These are phyloP conservation scores for Knoxdaviesia capensis DNA, from an alignment of 2,329 filamentous ascomycete genomes.

Conservation along the genomic window DNA sequence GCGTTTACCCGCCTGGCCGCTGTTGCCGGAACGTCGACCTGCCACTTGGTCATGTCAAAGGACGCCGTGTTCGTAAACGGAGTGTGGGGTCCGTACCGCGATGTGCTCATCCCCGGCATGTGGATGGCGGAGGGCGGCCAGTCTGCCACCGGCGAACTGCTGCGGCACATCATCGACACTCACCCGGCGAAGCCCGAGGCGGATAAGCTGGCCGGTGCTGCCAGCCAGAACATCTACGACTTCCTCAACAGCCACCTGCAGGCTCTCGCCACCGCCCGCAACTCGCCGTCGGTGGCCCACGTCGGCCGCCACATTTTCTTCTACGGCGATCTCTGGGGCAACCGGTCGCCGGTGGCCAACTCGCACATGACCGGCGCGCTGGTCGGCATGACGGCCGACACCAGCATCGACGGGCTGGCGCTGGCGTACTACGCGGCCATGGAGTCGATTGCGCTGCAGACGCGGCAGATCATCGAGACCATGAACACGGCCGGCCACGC, in stretches of 20 bases:
- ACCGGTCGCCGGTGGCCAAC: slow-evolving; percentile 84
- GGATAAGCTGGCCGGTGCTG: slow-evolving; percentile 56
- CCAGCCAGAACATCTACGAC: slow-evolving; percentile 81
- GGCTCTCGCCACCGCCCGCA: slow-evolving; percentile 46
- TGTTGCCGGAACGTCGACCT: slow-evolving; percentile 92
- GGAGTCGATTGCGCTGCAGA: slow-evolving; percentile 97
- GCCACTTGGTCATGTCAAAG: slow-evolving; percentile 88
- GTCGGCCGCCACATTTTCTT: slow-evolving; percentile 92
- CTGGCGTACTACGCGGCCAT: slow-evolving; percentile 89
- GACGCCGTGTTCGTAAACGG: slow-evolving; percentile 85
- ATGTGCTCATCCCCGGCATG: slow-evolving; percentile 75
- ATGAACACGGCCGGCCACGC: slow-evolving; percentile 85
- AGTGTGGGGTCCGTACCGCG: slow-evolving; percentile 93
- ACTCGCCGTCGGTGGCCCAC: slow-evolving; percentile 63
- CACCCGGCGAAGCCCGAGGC: slow-evolving; percentile 79
- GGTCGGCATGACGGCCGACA: slow-evolving; percentile 73
- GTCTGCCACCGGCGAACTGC: slow-evolving; percentile 82
- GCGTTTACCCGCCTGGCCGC: slow-evolving; percentile 85
- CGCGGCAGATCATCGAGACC: slow-evolving; percentile 77
- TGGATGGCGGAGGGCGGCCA: slow-evolving; percentile 98
- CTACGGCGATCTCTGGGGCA: slow-evolving; percentile 94
- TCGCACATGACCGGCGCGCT: slow-evolving; percentile 81
- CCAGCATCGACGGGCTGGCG: slow-evolving; percentile 68
- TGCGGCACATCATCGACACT: slow-evolving; percentile 88
- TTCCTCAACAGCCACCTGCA: slow-evolving; percentile 78